These are phyloP conservation scores for Sugiyamaella novakii DNA, from an alignment of 1,139 yeast species.

Conservation along the genomic window DNA sequence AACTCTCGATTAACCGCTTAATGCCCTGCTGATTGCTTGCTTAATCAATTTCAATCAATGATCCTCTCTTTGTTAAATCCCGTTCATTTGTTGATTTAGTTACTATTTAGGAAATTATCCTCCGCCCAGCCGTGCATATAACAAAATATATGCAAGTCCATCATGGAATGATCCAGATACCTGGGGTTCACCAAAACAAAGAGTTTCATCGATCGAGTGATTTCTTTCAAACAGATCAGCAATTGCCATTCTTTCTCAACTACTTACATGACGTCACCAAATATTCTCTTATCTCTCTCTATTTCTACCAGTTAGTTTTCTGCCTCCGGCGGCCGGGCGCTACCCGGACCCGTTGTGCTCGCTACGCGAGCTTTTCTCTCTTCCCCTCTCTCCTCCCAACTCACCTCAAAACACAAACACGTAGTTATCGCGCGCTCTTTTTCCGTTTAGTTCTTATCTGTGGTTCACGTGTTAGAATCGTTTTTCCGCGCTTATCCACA, in stretches of 20 bases:
- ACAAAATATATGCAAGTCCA: slow-evolving; percentile 1
- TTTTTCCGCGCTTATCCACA: neutral
- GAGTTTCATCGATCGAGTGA: slow-evolving; percentile 7
- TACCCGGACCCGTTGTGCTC: no score
- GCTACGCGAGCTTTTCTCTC: no score
- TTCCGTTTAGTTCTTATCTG: neutral
- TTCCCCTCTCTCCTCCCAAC: no score
- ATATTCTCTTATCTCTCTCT: neutral
- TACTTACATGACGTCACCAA: slow-evolving; percentile 9
- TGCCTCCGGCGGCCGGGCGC: no score
- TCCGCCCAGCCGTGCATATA: slow-evolving; percentile 10
- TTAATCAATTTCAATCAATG: neutral
- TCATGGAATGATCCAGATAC: slow-evolving; percentile 15
- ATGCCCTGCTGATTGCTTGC: slow-evolving; percentile 13
- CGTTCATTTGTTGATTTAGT: slow-evolving; percentile 8
- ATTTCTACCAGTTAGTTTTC: neutral
- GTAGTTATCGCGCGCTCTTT: no score
- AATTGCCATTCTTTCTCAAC: neutral
- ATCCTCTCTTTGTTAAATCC: neutral
- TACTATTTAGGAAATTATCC: slow-evolving; percentile 1
- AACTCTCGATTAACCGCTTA: no score
- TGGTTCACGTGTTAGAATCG: no score
- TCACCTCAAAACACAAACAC: no score
- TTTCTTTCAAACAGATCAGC: neutral
- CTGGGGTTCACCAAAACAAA: neutral